Evolutionary conservation across 192 early-diverging fungal genomes (phyloP).

Genomic region (Coemansia sp.): DNA sequence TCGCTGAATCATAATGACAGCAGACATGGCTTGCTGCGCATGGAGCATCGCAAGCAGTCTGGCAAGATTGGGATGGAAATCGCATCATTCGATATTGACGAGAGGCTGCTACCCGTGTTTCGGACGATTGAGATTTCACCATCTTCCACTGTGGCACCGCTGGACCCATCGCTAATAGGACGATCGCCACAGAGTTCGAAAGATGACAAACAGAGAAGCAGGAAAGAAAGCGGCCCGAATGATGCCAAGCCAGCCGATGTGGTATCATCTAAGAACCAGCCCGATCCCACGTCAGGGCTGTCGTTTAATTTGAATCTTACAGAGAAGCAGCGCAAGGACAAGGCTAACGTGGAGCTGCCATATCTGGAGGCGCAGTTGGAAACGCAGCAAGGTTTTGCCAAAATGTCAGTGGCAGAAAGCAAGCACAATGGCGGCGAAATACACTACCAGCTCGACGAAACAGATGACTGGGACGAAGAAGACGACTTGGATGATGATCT

Average conservation of each 20-base stretch:
- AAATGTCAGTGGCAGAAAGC: neutral
- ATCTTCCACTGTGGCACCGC: neutral
- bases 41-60: slow-evolving; percentile 46
- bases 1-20: slow-evolving; percentile 29
- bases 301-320: slow-evolving; percentile 85
- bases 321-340: slow-evolving; percentile 75
- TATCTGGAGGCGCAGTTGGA: slow-evolving; percentile 61
- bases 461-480: slow-evolving; percentile 82
- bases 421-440: slow-evolving; percentile 46
- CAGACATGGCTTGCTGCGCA: slow-evolving; percentile 26
- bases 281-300: slow-evolving; percentile 75
- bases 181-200: neutral
- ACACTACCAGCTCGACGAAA: slow-evolving; percentile 83
- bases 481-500: slow-evolving; percentile 93
- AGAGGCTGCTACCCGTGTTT: slow-evolving; percentile 25
- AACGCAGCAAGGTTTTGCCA: too few relatives aligned
- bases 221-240: neutral
- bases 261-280: neutral
- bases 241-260: neutral
- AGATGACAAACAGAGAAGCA: neutral
- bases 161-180: neutral
- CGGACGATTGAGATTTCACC: slow-evolving; percentile 5
- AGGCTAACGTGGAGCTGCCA: slow-evolving; percentile 75
- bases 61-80: slow-evolving; percentile 48
- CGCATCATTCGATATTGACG: slow-evolving; percentile 32